A percentile compares a stretch with the other conserved stretches of the same genome.
Conservation (phyloP, 805 yeast genomes). For the Trichomonascus vanleenenianus region DNA sequence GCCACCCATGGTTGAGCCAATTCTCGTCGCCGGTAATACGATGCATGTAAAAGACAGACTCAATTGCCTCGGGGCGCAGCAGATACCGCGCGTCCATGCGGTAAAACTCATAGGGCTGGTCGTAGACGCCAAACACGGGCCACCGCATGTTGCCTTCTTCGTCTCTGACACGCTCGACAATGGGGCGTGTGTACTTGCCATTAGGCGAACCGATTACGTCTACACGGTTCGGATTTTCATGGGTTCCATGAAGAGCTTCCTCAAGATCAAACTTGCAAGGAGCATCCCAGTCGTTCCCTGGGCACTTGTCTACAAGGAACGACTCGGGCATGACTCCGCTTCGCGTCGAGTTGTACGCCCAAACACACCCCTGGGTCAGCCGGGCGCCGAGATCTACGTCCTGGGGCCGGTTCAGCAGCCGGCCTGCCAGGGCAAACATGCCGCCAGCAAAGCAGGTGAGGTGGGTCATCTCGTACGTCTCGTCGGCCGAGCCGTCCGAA, state of each 20-base stretch:
- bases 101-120: conserved; percentile 17
- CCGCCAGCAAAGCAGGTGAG: conserved; percentile 49
- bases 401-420: conserved; percentile 31
- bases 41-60: conserved; percentile 51
- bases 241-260: background rate
- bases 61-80: conserved; percentile 56
- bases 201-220: background rate
- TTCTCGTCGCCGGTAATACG: conserved; percentile 51
- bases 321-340: conserved; percentile 41
- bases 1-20: conserved; percentile 52
- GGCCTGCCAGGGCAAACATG: conserved; percentile 43
- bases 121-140: conserved; percentile 19
- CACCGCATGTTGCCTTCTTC: conserved; percentile 17
- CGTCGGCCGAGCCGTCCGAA: conserved; percentile 15
- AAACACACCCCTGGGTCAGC: conserved; percentile 43
- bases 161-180: conserved; percentile 4
- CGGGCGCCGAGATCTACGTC: conserved; percentile 36
- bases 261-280: background rate
- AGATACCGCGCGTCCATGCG: conserved; percentile 32
- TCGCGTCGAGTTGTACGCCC: conserved; percentile 32
- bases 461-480: conserved; percentile 38
- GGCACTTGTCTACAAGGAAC: conserved; percentile 26
- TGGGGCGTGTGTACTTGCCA: background rate
- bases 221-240: background rate
- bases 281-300: conserved; percentile 1